Evolutionary conservation across 2,329 filamentous ascomycete genomes (phyloP).

Genomic region (Camillea tinctor): DNA sequence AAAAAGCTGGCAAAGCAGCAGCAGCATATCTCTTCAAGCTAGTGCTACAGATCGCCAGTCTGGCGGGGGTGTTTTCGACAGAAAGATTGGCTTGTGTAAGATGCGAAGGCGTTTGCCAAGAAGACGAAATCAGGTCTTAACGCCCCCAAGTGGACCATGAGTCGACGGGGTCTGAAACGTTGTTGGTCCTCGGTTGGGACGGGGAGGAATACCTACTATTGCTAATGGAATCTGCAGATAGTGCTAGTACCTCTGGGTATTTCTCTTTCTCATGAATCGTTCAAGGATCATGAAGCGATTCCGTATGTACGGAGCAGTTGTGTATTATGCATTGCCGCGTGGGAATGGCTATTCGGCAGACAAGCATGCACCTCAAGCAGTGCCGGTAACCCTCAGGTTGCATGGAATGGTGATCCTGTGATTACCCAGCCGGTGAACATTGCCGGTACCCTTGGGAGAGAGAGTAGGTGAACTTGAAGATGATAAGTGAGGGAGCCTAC

Average conservation of each 20-base stretch:
- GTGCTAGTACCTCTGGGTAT: background rate
- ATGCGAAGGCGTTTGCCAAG: conserved; percentile 11
- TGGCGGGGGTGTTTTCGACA: conserved; percentile 6
- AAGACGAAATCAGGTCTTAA: conserved; percentile 1
- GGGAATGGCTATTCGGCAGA: too few relatives aligned
- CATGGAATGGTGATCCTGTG: background rate
- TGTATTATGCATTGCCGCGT: background rate
- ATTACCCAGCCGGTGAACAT: too few relatives aligned
- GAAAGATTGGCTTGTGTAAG: conserved; percentile 15
- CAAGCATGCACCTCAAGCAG: too few relatives aligned
- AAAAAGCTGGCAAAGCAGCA: conserved; percentile 1
- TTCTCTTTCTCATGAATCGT: background rate
- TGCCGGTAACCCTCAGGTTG: background rate
- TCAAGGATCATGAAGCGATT: background rate
- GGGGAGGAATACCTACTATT: background rate
- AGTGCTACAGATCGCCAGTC: background rate
- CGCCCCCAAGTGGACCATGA: background rate
- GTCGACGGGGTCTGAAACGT: conserved; percentile 9
- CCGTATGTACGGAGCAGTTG: background rate
- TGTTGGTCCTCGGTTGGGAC: background rate
- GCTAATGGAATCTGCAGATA: background rate
- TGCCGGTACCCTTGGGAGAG: too few relatives aligned
- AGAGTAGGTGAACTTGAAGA: too few relatives aligned
- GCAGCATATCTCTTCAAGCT: background rate
- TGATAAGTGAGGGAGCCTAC: too few relatives aligned